Evolutionary conservation across 495 filamentous ascomycete species (phyloP), one percentile per base, ranked within the genome.

Genomic region (Neurospora sublineolata): DNA sequence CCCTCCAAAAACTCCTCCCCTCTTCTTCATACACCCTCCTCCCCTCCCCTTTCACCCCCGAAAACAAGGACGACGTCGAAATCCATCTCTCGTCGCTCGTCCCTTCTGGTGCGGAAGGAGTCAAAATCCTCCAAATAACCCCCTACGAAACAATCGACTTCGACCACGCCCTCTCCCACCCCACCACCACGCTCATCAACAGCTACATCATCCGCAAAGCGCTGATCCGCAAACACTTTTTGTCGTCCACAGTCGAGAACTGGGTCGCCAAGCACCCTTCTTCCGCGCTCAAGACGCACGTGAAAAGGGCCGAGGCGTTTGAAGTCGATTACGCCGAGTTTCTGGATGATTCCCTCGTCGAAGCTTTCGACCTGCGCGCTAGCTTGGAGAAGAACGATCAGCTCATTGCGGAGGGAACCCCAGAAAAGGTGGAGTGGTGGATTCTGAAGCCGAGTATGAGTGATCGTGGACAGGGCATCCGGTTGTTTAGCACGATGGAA

Each of bases 291-390:
- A 83, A 81, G 60, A 82, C 83, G 3, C 88, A 93, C 72, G 86
- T 96, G 44, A 92, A 93, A 76, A 86, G 89, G 3, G 85, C 87
- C 16, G 91, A 93, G 69, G 87, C 90, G 42, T 96, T 99, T 70
- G 95, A 99, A 77, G 85, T 99, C 14, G 95, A 99, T 79, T 99
- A 94, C 78, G 93, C 93, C 2, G 95, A 99, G 81, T 99, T 97
- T 78, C 84, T 99, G 9, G 94, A 97, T 73, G 95, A 99, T 70
- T 93, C 95, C 0, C 83, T 99, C 9, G 84, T 93, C 0, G 95
- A 99, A 75, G 92, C 92, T 1, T 99, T 87, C 72, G 95, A 97
- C 76, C 81, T 99, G 30, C 85, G 88, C 23, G 94, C 91, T 18
- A 92, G 90, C 67, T 83, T 96, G 71, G 86, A 85, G 42, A 86